Evolutionary conservation across 192 early-diverging fungal genomes (phyloP).

Genomic region (Gonapodya prolifera): DNA sequence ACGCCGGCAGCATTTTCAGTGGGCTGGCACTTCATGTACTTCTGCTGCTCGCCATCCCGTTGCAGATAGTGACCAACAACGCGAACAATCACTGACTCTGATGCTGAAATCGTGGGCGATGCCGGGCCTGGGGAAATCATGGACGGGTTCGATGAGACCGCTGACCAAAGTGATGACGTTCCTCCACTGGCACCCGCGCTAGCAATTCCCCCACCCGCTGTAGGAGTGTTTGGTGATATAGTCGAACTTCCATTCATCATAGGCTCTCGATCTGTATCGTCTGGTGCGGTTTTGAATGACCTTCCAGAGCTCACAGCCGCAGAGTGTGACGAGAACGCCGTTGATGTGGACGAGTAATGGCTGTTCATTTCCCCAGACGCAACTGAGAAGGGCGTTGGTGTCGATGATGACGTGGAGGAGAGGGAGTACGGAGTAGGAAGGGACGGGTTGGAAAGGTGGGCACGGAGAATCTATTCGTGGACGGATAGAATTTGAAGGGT

Average conservation of each 20-base stretch:
- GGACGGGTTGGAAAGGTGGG: not conserved
- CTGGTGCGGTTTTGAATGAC: not conserved
- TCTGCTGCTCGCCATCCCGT: not conserved
- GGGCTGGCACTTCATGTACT: not conserved
- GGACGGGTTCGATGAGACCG: not conserved
- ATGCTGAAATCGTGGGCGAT: not conserved
- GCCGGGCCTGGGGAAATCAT: not conserved
- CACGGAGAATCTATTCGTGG: not conserved
- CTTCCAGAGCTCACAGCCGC: not conserved
- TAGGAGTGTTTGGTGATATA: not conserved
- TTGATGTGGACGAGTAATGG: too few species aligned
- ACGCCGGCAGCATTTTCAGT: not conserved
- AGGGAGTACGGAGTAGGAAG: not conserved
- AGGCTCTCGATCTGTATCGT: not conserved
- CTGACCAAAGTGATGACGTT: not conserved
- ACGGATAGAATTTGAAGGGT: not conserved
- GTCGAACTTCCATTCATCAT: not conserved
- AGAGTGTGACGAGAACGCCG: not conserved
- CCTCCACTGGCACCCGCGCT: not conserved
- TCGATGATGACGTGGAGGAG: not conserved
- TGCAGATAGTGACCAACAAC: not conserved
- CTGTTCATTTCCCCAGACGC: not conserved
- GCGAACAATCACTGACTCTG: not conserved
- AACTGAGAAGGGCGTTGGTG: not conserved
- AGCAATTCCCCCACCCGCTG: not conserved